Percentiles rank a stretch among this genome's conserved stretches.
phyloP scores from a whole-genome alignment of 1,139 yeast genomes.

The Hemisphaericaspora xylofermentans region DNA sequence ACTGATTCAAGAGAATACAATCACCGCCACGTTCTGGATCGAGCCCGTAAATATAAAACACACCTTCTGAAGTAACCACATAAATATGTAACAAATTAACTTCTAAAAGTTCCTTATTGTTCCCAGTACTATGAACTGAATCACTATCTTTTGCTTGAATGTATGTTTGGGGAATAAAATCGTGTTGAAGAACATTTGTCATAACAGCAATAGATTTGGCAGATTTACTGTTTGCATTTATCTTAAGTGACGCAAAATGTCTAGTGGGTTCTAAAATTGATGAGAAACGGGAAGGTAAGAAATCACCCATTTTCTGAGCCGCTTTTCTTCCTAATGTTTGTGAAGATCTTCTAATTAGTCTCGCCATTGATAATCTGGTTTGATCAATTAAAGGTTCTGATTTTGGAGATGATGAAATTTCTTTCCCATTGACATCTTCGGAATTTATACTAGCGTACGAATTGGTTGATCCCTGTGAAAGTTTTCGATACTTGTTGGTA shows the following conservation, averaged over 20 bases:
- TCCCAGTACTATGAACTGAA: slow-evolving; percentile 10
- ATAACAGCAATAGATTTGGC: slow-evolving; percentile 64
- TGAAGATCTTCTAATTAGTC: slow-evolving; percentile 60
- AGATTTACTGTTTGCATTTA: slow-evolving; percentile 64
- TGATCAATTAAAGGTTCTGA: slow-evolving; percentile 69
- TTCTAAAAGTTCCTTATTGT: slow-evolving; percentile 35
- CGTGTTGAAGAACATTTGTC: slow-evolving; percentile 43
- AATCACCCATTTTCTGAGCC: slow-evolving; percentile 86
- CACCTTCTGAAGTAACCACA: slow-evolving; percentile 87
- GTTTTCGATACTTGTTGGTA: slow-evolving; percentile 31
- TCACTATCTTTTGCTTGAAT: slow-evolving; percentile 22
- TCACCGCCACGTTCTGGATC: slow-evolving; percentile 94
- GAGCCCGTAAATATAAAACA: slow-evolving; percentile 78
- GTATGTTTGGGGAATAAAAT: slow-evolving; percentile 37
- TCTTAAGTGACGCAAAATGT: slow-evolving; percentile 89
- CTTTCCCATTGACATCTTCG: slow-evolving; percentile 23
- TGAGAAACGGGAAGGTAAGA: slow-evolving; percentile 78
- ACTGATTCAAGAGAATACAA: slow-evolving; percentile 75
- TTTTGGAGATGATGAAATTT: slow-evolving; percentile 18
- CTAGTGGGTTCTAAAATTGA: slow-evolving; percentile 89
- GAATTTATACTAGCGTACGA: slow-evolving; percentile 40
- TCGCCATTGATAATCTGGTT: slow-evolving; percentile 67
- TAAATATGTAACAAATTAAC: slow-evolving; percentile 61
- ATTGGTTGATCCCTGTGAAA: slow-evolving; percentile 42
- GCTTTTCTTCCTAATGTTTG: slow-evolving; percentile 69